phyloP scores from a whole-genome alignment of 1,284 basidiomycete genomes.

The Porogramme epimiltina region DNA sequence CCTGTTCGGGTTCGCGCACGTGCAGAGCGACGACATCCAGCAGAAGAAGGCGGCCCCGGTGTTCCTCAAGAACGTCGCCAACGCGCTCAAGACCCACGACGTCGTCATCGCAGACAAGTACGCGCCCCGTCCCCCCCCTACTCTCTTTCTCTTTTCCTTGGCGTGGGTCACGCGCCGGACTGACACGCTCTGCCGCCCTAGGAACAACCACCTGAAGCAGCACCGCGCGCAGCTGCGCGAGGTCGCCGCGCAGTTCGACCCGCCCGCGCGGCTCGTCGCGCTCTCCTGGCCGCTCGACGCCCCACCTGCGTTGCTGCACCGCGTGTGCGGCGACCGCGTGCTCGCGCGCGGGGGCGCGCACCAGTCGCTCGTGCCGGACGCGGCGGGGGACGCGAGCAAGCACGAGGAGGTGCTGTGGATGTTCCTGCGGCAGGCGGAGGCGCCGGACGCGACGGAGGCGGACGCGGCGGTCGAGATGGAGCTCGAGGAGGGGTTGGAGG shows the following conservation, averaged over 20 bases:
- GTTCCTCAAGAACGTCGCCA: conserved; percentile 79
- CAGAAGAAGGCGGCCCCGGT: conserved; percentile 76
- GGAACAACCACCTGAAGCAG: conserved; percentile 85
- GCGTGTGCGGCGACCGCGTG: conserved; percentile 79
- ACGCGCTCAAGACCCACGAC: conserved; percentile 62
- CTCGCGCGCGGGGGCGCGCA: conserved; percentile 79
- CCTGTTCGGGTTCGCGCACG: conserved; percentile 86
- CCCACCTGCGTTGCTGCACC: conserved; percentile 59
- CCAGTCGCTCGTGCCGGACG: conserved; percentile 61
- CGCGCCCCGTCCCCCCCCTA: conserved; percentile 24
- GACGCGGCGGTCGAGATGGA: conserved; percentile 71
- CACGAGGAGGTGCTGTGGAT: conserved; percentile 85
- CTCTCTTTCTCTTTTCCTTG: background rate
- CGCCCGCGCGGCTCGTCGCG: conserved; percentile 72
- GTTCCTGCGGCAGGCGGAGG: conserved; percentile 71
- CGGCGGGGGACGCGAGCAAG: conserved; percentile 32
- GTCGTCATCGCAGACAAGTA: conserved; percentile 92
- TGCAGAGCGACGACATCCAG: conserved; percentile 89
- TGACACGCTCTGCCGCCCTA: conserved; percentile 30
- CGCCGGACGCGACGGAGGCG: conserved; percentile 53
- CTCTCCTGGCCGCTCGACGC: conserved; percentile 75
- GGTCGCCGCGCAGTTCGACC: conserved; percentile 41
- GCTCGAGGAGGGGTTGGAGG: conserved; percentile 54
- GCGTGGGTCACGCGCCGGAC: background rate
- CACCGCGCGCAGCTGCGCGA: conserved; percentile 76